Conservation (phyloP, 176 grass and related monocot species). For the Alopecurus myosuroides region DNA sequence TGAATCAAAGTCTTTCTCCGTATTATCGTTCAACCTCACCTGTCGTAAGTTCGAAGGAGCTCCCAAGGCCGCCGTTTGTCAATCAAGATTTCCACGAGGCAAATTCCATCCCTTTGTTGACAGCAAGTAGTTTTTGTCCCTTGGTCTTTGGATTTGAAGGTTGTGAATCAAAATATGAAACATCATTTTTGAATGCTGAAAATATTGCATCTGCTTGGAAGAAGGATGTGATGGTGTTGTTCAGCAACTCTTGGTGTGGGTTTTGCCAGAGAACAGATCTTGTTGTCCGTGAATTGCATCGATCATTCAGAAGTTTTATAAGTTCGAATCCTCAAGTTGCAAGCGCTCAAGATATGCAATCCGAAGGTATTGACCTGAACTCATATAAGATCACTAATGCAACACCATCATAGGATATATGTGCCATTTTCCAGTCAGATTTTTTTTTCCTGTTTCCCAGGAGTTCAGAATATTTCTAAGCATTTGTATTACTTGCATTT, state of each 20-base stretch:
- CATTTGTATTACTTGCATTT: conserved; percentile 9
- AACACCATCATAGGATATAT: background rate
- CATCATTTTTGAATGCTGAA: conserved; percentile 26
- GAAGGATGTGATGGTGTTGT: conserved; percentile 84
- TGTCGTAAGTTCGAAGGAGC: conserved; percentile 45
- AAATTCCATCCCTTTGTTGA: conserved; percentile 76
- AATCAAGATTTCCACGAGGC: conserved; percentile 86
- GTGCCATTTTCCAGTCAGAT: background rate
- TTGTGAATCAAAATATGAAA: conserved; percentile 42
- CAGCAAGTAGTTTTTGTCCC: conserved; percentile 59
- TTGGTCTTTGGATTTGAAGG: conserved; percentile 57
- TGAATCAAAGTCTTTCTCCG: conserved; percentile 66
- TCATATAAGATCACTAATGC: conserved; percentile 14
- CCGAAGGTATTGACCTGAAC: conserved; percentile 54
- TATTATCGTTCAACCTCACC: conserved; percentile 43
- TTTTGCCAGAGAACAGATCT: conserved; percentile 87
- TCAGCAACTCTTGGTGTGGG: conserved; percentile 96
- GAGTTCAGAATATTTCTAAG: conserved; percentile 1
- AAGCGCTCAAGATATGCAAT: conserved; percentile 34
- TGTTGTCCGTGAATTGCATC: conserved; percentile 76
- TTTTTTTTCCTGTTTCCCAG: background rate
- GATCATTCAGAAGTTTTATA: conserved; percentile 60
- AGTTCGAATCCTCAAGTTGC: conserved; percentile 33
- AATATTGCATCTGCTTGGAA: conserved; percentile 56
- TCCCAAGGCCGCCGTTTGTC: conserved; percentile 82